Evolutionary conservation across 768 basidiomycete genomes (phyloP).

Genomic region (Sarcodon sp.): DNA sequence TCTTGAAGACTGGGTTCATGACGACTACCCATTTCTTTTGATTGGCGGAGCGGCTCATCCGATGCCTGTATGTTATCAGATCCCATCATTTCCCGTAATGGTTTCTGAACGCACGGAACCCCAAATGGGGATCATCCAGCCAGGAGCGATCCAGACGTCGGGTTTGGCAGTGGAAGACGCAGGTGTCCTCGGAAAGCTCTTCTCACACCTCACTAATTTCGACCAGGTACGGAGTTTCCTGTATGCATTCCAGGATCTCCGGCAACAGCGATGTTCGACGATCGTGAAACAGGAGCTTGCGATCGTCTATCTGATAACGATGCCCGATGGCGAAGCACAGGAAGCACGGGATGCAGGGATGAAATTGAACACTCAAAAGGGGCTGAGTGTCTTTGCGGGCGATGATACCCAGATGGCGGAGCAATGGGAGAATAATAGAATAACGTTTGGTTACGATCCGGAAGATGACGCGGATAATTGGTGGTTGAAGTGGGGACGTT

Average conservation of each 20-base stretch:
- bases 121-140: slow-evolving; percentile 9
- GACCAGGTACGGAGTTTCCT: slow-evolving; percentile 16
- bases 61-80: slow-evolving; percentile 10
- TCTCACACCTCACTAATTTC: slow-evolving; percentile 13
- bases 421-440: slow-evolving; percentile 4
- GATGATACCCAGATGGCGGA: neutral
- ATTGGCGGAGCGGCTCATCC: slow-evolving; percentile 22
- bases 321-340: slow-evolving; percentile 17
- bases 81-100: neutral
- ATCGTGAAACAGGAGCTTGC: slow-evolving; percentile 23
- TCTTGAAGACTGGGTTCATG: slow-evolving; percentile 19
- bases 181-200: slow-evolving; percentile 19
- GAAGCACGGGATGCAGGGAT: slow-evolving; percentile 14
- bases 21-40: slow-evolving; percentile 10
- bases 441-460: slow-evolving; percentile 15
- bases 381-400: slow-evolving; percentile 7
- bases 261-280: slow-evolving; percentile 18
- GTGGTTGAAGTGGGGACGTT: slow-evolving; percentile 17
- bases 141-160: slow-evolving; percentile 15
- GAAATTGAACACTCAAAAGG: slow-evolving; percentile 8
- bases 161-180: slow-evolving; percentile 19
- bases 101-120: neutral
- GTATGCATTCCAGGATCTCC: slow-evolving; percentile 12
- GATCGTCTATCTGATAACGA: slow-evolving; percentile 9
- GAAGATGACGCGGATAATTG: slow-evolving; percentile 17